A percentile compares a stretch with the other conserved stretches of the same genome.
Conservation (phyloP, 2,329 filamentous ascomycete genomes). For the Septoria petroselini region DNA sequence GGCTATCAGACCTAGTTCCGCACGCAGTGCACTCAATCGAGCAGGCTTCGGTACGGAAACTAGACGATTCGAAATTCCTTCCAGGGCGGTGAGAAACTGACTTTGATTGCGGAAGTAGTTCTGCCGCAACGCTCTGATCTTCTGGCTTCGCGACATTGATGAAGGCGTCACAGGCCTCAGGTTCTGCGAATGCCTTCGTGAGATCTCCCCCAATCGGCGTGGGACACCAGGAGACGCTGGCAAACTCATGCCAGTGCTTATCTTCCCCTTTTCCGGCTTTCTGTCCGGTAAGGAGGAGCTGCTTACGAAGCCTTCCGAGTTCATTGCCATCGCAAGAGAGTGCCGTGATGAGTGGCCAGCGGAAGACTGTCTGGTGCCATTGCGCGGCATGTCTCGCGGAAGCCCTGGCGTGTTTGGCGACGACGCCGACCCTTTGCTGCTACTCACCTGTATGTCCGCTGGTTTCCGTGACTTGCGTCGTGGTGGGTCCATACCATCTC, state of each 20-base stretch:
- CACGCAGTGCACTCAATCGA: slow-evolving; percentile 73
- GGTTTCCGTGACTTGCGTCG: slow-evolving; percentile 38
- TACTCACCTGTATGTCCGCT: slow-evolving; percentile 32
- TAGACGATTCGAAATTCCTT: slow-evolving; percentile 80
- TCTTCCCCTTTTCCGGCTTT: slow-evolving; percentile 24
- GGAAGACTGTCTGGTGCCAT: slow-evolving; percentile 3
- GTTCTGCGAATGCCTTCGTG: slow-evolving; percentile 56
- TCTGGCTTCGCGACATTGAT: slow-evolving; percentile 64
- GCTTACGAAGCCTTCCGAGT: slow-evolving; percentile 33
- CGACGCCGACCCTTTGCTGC: slow-evolving; percentile 18
- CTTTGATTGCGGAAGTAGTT: slow-evolving; percentile 83
- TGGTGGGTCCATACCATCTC: slow-evolving; percentile 29
- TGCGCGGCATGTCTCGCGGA: slow-evolving; percentile 3
- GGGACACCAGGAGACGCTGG: slow-evolving; percentile 43
- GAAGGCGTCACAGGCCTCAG: slow-evolving; percentile 57
- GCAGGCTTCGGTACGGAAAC: slow-evolving; percentile 79
- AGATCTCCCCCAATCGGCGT: slow-evolving; percentile 37
- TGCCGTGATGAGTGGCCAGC: slow-evolving; percentile 26
- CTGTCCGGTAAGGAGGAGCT: slow-evolving; percentile 36
- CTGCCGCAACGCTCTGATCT: slow-evolving; percentile 68
- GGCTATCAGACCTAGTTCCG: slow-evolving; percentile 75
- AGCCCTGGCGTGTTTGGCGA: slow-evolving; percentile 22
- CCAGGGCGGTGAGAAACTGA: slow-evolving; percentile 73
- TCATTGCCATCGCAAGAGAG: slow-evolving; percentile 36
- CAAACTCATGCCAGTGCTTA: slow-evolving; percentile 25